Conservation (phyloP, 257 asterid species). For the Echites panduratus region DNA sequence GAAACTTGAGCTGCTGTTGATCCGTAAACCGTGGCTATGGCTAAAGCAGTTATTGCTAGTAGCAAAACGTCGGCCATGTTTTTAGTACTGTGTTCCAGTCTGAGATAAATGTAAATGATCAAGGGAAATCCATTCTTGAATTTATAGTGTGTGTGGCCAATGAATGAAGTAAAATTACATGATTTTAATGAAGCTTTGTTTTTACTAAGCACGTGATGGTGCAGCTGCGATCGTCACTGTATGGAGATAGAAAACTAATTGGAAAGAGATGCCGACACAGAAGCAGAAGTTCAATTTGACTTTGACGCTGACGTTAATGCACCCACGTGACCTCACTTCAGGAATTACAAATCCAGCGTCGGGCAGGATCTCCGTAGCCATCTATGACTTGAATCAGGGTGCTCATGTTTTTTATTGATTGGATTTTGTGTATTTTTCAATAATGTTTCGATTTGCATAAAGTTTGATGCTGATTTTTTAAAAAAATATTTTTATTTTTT, state of each 20-base stretch:
- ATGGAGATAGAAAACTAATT: no score
- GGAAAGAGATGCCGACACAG: neutral
- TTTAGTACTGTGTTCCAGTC: neutral
- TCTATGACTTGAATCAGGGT: no score
- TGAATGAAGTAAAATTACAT: neutral
- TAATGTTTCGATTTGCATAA: no score
- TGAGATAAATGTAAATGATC: neutral
- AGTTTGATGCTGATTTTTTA: no score
- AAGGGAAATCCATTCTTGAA: neutral
- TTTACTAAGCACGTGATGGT: conserved; percentile 3
- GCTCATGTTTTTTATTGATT: no score
- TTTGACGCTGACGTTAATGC: conserved; percentile 5
- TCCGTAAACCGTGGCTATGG: neutral
- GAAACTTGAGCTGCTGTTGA: conserved; percentile 22
- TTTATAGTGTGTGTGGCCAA: neutral
- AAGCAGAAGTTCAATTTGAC: neutral
- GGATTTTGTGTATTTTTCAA: no score
- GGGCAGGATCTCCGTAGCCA: no score
- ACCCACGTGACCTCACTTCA: no score
- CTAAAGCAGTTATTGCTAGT: conserved; percentile 2
- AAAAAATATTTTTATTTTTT: no score
- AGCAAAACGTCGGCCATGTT: neutral
- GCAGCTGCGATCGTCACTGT: neutral
- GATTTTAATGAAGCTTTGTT: neutral
- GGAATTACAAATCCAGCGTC: no score